Conservation (phyloP, 306 rosid species). For the Castanea mollissima region DNA sequence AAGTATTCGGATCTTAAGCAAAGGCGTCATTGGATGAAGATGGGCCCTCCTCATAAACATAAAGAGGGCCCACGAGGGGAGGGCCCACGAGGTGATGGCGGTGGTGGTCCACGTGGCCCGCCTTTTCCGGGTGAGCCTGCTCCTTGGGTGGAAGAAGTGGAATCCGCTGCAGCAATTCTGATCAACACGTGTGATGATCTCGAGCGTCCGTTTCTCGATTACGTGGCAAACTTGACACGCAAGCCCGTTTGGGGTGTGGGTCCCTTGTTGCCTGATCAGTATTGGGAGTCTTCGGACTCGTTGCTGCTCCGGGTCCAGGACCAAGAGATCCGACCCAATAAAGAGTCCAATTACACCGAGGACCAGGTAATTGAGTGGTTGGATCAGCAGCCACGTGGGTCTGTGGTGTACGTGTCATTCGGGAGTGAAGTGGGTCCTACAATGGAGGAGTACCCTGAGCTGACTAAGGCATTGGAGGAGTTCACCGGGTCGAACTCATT, state of each 20-base stretch:
- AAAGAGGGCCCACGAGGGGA: not conserved
- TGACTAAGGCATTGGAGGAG: constrained; percentile 44
- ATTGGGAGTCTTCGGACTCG: constrained; percentile 47
- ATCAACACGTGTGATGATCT: constrained; percentile 76
- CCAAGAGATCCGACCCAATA: constrained; percentile 25
- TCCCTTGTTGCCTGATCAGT: constrained; percentile 60
- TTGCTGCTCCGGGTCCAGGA: constrained; percentile 27
- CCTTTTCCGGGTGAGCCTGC: constrained; percentile 39
- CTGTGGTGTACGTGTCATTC: constrained; percentile 55
- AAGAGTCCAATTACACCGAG: constrained; percentile 35
- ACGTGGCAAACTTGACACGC: constrained; percentile 15
- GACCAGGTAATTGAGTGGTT: constrained; percentile 57
- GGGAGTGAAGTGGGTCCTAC: constrained; percentile 59
- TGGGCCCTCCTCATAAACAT: not conserved
- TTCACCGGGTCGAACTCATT: constrained; percentile 28
- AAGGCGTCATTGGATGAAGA: constrained; percentile 1
- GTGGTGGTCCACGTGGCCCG: constrained; percentile 26
- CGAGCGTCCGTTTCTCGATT: constrained; percentile 51
- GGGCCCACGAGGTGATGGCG: too few relatives aligned
- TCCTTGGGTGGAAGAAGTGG: constrained; percentile 33
- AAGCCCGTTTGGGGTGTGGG: constrained; percentile 74
- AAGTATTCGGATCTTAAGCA: constrained; percentile 35
- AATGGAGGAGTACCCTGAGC: constrained; percentile 31
- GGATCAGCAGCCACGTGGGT: constrained; percentile 45
- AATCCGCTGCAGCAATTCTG: constrained; percentile 33